Evolutionary conservation across 768 basidiomycete species (phyloP).

Genomic region (Termitomyces sp.): DNA sequence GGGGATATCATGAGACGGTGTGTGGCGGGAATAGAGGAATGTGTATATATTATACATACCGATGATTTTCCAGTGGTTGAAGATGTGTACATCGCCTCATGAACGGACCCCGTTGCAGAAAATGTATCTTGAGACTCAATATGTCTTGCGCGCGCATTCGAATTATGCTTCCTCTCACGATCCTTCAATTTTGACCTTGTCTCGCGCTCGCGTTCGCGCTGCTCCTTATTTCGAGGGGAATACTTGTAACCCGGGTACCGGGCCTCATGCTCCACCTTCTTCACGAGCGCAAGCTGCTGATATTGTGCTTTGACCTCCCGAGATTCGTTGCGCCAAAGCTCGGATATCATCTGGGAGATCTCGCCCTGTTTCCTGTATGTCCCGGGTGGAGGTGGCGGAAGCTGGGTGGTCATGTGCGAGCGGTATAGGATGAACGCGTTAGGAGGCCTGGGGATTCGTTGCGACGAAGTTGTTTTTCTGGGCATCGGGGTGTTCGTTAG

Average conservation of each 20-base stretch:
- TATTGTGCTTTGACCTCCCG: slow-evolving; percentile 1
- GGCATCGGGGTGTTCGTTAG: neutral
- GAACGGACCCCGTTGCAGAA: neutral
- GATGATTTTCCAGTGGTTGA: neutral
- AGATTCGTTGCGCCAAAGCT: slow-evolving; percentile 5
- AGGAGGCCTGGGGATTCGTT: neutral
- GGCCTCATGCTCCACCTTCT: slow-evolving; percentile 4
- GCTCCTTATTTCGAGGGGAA: slow-evolving; percentile 1
- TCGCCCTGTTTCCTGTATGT: neutral
- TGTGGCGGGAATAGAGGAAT: neutral
- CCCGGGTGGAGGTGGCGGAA: neutral
- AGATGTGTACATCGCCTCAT: neutral
- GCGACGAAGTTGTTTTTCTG: neutral
- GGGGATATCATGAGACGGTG: neutral
- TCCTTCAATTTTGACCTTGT: neutral
- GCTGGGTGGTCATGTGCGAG: neutral
- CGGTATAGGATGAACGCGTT: slow-evolving; percentile 4
- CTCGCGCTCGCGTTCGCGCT: neutral
- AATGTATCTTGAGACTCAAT: neutral
- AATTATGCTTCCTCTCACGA: no score
- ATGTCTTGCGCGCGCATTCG: no score
- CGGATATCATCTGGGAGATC: slow-evolving; percentile 1
- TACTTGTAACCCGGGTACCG: slow-evolving; percentile 7
- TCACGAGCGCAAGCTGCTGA: neutral
- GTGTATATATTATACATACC: neutral